Evolutionary conservation across 2,329 filamentous ascomycete genomes (phyloP).

Genomic region (Pseudohalonectria lignicola): DNA sequence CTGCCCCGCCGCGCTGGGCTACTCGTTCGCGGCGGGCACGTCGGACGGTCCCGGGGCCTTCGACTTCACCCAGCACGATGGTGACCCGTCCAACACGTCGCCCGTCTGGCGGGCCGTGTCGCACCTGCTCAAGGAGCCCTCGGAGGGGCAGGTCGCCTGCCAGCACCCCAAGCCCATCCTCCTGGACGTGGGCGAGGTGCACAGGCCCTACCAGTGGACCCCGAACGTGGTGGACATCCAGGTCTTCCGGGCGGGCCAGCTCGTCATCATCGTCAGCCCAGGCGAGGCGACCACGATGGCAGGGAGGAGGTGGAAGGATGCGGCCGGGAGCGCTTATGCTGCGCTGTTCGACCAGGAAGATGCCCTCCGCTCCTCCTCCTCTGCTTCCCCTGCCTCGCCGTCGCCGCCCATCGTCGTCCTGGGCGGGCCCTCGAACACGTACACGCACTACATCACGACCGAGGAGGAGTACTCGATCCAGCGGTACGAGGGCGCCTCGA

Average conservation of each 20-base stretch:
- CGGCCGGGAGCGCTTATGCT: slow-evolving; percentile 45
- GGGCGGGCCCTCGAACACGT: slow-evolving; percentile 80
- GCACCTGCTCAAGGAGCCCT: slow-evolving; percentile 59
- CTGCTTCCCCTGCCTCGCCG: no score
- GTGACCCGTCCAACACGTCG: slow-evolving; percentile 50
- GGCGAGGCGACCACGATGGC: slow-evolving; percentile 91
- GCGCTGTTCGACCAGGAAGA: slow-evolving; percentile 17
- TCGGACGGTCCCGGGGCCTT: slow-evolving; percentile 81
- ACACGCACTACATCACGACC: slow-evolving; percentile 39
- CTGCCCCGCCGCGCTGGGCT: slow-evolving; percentile 77
- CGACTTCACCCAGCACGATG: slow-evolving; percentile 83
- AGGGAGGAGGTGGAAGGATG: slow-evolving; percentile 73
- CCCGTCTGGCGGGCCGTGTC: slow-evolving; percentile 75
- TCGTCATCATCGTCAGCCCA: slow-evolving; percentile 74
- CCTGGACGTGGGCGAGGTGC: slow-evolving; percentile 77
- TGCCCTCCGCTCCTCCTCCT: no score
- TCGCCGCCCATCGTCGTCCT: slow-evolving; percentile 58
- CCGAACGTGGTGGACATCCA: slow-evolving; percentile 90
- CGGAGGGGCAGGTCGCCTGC: slow-evolving; percentile 58
- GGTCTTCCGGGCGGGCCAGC: slow-evolving; percentile 69
- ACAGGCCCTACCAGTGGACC: slow-evolving; percentile 71
- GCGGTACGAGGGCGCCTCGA: slow-evolving; percentile 84
- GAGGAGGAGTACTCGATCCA: slow-evolving; percentile 53
- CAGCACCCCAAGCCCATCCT: slow-evolving; percentile 77
- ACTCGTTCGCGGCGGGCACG: slow-evolving; percentile 83